Evolutionary conservation across 257 asterid genomes (phyloP).

Genomic region (Paulownia fortunei): DNA sequence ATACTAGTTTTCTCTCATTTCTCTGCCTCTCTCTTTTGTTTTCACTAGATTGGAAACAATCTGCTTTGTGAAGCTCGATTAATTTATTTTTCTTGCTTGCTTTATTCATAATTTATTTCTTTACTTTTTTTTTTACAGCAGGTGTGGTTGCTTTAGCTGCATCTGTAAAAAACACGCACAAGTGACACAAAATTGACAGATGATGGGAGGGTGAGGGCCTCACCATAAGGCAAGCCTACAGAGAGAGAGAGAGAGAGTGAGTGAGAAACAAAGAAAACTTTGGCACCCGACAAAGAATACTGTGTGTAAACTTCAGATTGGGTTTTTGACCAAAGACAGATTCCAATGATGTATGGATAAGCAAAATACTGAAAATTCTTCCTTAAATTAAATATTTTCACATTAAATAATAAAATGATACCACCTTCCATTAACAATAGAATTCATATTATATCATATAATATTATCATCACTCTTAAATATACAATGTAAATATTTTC

Average conservation of each 20-base stretch:
- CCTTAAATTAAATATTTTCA: no score
- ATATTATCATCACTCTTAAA: no score
- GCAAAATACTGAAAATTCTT: no score
- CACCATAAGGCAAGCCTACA: conserved; percentile 28
- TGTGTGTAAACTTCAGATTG: conserved; percentile 45
- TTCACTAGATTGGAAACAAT: not conserved
- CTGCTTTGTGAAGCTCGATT: not conserved
- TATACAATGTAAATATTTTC: no score
- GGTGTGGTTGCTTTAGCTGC: conserved; percentile 30
- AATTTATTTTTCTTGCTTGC: not conserved
- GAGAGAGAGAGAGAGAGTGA: conserved; percentile 5
- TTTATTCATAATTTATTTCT: not conserved
- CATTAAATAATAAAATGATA: no score
- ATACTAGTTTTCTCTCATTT: conserved; percentile 27
- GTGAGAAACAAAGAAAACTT: conserved; percentile 28
- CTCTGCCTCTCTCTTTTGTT: conserved; percentile 22
- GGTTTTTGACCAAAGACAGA: conserved; percentile 41
- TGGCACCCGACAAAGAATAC: conserved; percentile 60
- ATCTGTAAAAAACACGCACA: conserved; percentile 7
- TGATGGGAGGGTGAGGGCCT: conserved; percentile 53
- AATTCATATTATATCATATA: no score
- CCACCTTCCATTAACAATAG: no score
- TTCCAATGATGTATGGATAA: no score
- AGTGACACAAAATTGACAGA: conserved; percentile 33
- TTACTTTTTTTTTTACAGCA: not conserved